phyloP scores from a whole-genome alignment of 208 protist genomes.

The Balamuthia mandrillaris region DNA sequence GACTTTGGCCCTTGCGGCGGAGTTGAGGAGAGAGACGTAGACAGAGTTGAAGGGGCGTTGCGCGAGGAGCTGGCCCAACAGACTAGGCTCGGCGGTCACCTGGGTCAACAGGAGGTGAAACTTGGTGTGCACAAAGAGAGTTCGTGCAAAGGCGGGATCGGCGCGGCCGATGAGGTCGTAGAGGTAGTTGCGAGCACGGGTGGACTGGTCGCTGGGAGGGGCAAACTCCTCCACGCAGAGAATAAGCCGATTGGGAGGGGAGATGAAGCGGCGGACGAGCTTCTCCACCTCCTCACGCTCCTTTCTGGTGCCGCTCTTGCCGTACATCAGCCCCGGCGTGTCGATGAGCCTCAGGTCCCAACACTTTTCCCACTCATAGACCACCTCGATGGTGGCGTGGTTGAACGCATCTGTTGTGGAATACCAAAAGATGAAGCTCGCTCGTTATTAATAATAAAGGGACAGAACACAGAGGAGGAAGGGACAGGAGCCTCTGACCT shows the following conservation, averaged over 20 bases:
- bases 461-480: too few relatives aligned
- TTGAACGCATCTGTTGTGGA: too few relatives aligned
- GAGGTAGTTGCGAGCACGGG: slow-evolving; percentile 12
- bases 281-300: too few relatives aligned
- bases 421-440: too few relatives aligned
- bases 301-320: too few relatives aligned
- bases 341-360: too few relatives aligned
- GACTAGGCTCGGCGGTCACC: background rate
- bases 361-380: too few relatives aligned
- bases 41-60: background rate
- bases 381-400: too few relatives aligned
- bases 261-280: background rate
- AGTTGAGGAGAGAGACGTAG: slow-evolving; percentile 20
- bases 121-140: slow-evolving; percentile 9
- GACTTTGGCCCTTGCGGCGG: background rate
- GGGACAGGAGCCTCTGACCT: too few relatives aligned
- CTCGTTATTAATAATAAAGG: too few relatives aligned
- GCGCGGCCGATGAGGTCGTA: background rate
- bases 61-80: background rate
- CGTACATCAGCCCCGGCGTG: too few relatives aligned
- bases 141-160: slow-evolving; percentile 6
- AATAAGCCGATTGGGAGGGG: slow-evolving; percentile 7
- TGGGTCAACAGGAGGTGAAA: slow-evolving; percentile 5
- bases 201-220: background rate
- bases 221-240: slow-evolving; percentile 12